Evolutionary conservation across 2,329 filamentous ascomycete genomes (phyloP).

Genomic region (Monosporascus cannonballus): DNA sequence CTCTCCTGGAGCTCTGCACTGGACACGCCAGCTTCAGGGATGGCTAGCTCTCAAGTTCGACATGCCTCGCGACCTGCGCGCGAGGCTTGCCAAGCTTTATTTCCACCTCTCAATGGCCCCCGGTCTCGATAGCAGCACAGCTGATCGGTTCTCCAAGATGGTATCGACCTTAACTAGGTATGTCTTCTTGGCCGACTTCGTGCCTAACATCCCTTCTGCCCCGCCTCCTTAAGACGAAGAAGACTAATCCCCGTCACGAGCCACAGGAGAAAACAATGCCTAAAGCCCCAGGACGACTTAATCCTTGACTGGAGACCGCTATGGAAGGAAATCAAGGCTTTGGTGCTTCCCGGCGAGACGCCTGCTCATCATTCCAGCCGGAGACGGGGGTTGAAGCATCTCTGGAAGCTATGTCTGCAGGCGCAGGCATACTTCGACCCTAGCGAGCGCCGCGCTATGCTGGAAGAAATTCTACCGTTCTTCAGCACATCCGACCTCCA

Average conservation of each 20-base stretch:
- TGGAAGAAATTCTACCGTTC: constrained; percentile 75
- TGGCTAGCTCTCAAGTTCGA: constrained; percentile 98
- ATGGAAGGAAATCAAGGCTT: constrained; percentile 85
- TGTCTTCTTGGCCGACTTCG: constrained; percentile 26
- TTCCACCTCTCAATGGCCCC: constrained; percentile 90
- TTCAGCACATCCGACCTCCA: constrained; percentile 93
- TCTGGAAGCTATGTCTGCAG: constrained; percentile 86
- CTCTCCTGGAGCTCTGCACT: constrained; percentile 86
- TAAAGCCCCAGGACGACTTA: constrained; percentile 86
- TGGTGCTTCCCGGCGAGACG: constrained; percentile 81
- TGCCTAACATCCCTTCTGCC: neutral
- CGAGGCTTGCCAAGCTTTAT: constrained; percentile 82
- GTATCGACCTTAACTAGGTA: constrained; percentile 93
- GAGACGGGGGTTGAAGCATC: constrained; percentile 52
- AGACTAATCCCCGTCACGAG: constrained; percentile 2
- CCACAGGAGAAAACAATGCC: constrained; percentile 83
- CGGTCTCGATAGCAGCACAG: constrained; percentile 72
- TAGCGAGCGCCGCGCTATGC: constrained; percentile 71
- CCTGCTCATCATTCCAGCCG: constrained; percentile 55
- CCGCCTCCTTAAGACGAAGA: constrained; percentile 1
- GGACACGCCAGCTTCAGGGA: constrained; percentile 91
- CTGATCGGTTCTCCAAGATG: constrained; percentile 94
- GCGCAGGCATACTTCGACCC: constrained; percentile 92
- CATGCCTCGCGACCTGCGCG: constrained; percentile 76
- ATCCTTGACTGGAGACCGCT: constrained; percentile 87